Evolutionary conservation across 306 rosid species (phyloP).

Genomic region (Cucurbita argyrosperma): DNA sequence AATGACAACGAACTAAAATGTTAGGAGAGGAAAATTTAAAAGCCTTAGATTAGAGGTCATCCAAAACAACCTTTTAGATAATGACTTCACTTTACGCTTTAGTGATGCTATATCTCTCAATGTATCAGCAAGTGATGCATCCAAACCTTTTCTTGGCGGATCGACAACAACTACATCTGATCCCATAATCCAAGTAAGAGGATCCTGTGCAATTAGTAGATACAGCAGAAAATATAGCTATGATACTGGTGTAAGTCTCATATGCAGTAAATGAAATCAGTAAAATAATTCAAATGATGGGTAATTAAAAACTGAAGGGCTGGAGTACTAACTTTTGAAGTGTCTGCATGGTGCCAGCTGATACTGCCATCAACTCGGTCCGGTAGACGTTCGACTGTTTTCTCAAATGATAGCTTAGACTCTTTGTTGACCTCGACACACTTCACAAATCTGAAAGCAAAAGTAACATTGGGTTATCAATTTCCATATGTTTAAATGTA

Average conservation of each 20-base stretch:
- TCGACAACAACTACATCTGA: constrained; percentile 83
- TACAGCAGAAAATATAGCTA: constrained; percentile 7
- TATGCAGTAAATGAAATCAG: background rate
- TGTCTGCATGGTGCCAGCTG: constrained; percentile 88
- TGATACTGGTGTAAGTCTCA: background rate
- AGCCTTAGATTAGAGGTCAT: background rate
- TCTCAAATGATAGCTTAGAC: constrained; percentile 80
- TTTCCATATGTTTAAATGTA: background rate
- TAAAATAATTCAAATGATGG: background rate
- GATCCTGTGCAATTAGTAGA: constrained; percentile 51
- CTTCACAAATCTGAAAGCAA: constrained; percentile 54
- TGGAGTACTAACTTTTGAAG: constrained; percentile 42
- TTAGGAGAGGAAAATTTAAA: background rate
- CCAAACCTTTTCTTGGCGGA: constrained; percentile 95
- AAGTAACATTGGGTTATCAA: background rate
- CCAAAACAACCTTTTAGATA: constrained; percentile 39
- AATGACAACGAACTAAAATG: constrained; percentile 14
- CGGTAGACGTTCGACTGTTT: constrained; percentile 69
- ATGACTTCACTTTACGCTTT: constrained; percentile 35
- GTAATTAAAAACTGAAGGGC: background rate
- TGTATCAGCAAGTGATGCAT: constrained; percentile 49
- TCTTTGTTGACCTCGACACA: constrained; percentile 91
- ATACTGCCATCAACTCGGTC: constrained; percentile 49
- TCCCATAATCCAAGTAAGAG: constrained; percentile 72
- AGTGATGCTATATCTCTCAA: constrained; percentile 43